Percentiles rank a stretch among this genome's conserved stretches.
phyloP scores from a whole-genome alignment of 2,329 filamentous ascomycete species.

The Pyrenochaeta sp. region DNA sequence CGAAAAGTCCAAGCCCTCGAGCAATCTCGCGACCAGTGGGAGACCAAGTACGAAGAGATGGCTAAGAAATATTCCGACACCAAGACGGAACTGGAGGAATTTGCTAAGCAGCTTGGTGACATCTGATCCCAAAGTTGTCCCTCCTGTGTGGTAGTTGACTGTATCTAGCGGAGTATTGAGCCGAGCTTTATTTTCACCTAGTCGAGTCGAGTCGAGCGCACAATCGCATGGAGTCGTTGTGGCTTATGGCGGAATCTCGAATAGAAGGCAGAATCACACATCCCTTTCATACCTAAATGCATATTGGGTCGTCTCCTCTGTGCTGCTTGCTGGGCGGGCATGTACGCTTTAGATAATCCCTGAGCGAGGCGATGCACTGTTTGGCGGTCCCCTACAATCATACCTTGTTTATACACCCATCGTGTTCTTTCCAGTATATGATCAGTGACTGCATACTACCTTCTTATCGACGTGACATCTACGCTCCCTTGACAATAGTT shows the following conservation, averaged over 20 bases:
- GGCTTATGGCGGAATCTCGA: slow-evolving; percentile 17
- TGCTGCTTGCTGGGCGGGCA: slow-evolving; percentile 35
- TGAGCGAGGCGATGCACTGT: slow-evolving; percentile 43
- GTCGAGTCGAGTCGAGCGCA: slow-evolving; percentile 28
- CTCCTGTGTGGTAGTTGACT: slow-evolving; percentile 45
- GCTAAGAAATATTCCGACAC: slow-evolving; percentile 82
- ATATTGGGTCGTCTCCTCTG: slow-evolving; percentile 37
- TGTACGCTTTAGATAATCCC: slow-evolving; percentile 44
- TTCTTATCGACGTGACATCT: background rate
- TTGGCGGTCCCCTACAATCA: slow-evolving; percentile 21
- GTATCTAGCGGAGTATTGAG: slow-evolving; percentile 33
- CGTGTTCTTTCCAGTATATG: background rate
- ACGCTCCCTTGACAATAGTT: background rate
- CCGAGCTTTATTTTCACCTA: slow-evolving; percentile 25
- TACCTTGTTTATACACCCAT: background rate
- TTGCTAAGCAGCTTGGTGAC: slow-evolving; percentile 91
- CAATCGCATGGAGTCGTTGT: slow-evolving; percentile 21
- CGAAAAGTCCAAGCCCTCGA: slow-evolving; percentile 98
- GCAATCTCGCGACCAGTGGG: slow-evolving; percentile 90
- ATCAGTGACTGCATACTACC: background rate
- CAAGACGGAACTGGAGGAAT: slow-evolving; percentile 90
- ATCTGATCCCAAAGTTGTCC: slow-evolving; percentile 67
- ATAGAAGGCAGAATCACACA: slow-evolving; percentile 24
- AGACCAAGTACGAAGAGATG: slow-evolving; percentile 98
- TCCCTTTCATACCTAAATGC: slow-evolving; percentile 31